phyloP scores from a whole-genome alignment of 768 basidiomycete genomes.

The Nidula microcarpa region DNA sequence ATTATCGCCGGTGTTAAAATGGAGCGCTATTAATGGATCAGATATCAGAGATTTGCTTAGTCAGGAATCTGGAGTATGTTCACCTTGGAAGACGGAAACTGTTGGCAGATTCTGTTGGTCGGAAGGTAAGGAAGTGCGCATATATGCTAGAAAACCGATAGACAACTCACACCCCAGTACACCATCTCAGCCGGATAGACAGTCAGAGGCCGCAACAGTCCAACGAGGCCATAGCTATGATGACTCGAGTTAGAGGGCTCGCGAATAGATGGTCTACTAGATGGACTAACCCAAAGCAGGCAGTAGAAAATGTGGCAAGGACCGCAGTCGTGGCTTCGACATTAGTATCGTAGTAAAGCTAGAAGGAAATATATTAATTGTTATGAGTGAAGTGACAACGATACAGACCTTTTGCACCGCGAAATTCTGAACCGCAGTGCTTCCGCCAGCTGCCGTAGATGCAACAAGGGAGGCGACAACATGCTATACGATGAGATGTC shows the following conservation, averaged over 20 bases:
- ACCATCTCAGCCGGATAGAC: slow-evolving; percentile 66
- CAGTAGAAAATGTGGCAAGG: slow-evolving; percentile 61
- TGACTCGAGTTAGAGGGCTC: neutral
- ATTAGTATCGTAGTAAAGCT: slow-evolving; percentile 60
- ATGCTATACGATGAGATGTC: slow-evolving; percentile 33
- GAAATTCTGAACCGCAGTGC: slow-evolving; percentile 55
- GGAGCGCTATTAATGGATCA: slow-evolving; percentile 31
- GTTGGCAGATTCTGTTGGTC: slow-evolving; percentile 45
- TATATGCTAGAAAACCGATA: neutral
- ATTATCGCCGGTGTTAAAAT: slow-evolving; percentile 42
- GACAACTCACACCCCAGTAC: slow-evolving; percentile 47
- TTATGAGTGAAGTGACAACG: neutral
- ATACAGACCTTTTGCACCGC: slow-evolving; percentile 50
- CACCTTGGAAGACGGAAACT: slow-evolving; percentile 59
- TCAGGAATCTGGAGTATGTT: neutral
- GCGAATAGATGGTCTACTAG: neutral
- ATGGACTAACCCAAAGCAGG: slow-evolving; percentile 52
- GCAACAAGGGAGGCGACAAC: slow-evolving; percentile 54
- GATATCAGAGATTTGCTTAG: neutral
- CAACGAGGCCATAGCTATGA: slow-evolving; percentile 54
- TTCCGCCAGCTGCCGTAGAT: slow-evolving; percentile 51
- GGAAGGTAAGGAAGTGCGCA: neutral
- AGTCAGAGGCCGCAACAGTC: slow-evolving; percentile 53
- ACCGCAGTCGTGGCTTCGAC: slow-evolving; percentile 53
- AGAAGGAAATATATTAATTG: neutral